Conservation (phyloP, 352 stramenopile genomes). For the Pythium rhizo-oryzae region DNA sequence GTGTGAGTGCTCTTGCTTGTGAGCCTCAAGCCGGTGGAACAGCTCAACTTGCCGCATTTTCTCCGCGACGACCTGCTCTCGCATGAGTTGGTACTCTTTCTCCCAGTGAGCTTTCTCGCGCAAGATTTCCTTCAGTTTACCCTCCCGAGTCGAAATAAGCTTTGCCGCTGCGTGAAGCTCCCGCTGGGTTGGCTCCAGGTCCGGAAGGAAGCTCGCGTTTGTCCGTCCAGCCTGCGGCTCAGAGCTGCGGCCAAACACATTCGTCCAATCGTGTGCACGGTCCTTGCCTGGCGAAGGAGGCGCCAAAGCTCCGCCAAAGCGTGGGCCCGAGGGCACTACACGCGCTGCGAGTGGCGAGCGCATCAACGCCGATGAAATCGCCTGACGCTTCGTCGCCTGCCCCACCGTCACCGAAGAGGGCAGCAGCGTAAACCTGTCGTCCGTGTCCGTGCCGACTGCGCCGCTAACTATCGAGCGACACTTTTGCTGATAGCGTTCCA, state of each 20-base stretch:
- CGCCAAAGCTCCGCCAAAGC: slow-evolving; percentile 62
- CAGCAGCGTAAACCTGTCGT: not conserved
- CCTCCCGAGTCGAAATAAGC: slow-evolving; percentile 54
- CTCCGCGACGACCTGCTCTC: slow-evolving; percentile 61
- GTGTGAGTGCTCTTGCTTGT: slow-evolving; percentile 37
- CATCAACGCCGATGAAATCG: not conserved
- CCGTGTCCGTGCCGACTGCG: not conserved
- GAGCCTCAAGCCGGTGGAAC: slow-evolving; percentile 51
- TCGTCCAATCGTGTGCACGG: not conserved
- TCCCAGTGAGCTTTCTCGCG: slow-evolving; percentile 72
- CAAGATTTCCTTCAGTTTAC: slow-evolving; percentile 55
- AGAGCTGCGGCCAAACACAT: not conserved
- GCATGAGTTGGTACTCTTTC: slow-evolving; percentile 60
- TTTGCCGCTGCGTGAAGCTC: slow-evolving; percentile 59
- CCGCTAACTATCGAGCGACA: not conserved
- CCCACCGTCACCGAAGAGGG: not conserved
- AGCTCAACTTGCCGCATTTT: slow-evolving; percentile 75
- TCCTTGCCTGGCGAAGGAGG: slow-evolving; percentile 84
- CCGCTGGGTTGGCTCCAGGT: slow-evolving; percentile 53
- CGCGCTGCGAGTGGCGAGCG: not conserved
- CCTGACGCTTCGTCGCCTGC: not conserved
- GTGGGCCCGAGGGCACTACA: too few species aligned
- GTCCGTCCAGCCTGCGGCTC: not conserved
- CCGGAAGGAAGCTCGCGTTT: slow-evolving; percentile 23
- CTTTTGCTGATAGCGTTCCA: slow-evolving; percentile 35